Evolutionary conservation across 257 asterid species (phyloP).

Genomic region (Thymus quinquecostatus): DNA sequence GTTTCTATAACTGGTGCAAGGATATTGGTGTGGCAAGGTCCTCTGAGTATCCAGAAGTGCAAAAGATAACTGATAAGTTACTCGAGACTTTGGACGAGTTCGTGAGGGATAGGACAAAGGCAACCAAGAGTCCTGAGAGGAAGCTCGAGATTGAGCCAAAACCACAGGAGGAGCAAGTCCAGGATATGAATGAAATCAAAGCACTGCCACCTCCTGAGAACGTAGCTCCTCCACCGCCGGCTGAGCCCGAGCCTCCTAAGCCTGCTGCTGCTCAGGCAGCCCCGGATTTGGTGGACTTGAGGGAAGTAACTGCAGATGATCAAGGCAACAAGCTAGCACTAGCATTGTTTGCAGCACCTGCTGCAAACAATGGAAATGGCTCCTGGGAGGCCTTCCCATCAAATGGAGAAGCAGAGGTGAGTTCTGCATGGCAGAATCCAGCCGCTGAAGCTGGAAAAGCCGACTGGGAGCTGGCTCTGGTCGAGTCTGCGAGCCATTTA

Average conservation of each 20-base stretch:
- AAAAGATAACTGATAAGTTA: conserved; percentile 69
- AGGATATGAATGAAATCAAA: conserved; percentile 72
- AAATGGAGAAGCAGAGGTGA: conserved; percentile 58
- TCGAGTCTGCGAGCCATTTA: conserved; percentile 73
- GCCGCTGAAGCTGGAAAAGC: conserved; percentile 85
- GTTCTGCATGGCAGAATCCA: conserved; percentile 95
- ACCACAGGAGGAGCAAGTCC: conserved; percentile 48
- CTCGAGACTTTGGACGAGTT: conserved; percentile 84
- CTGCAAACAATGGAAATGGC: conserved; percentile 52
- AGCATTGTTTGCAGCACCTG: conserved; percentile 84
- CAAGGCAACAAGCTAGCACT: conserved; percentile 80
- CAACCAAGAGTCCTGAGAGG: conserved; percentile 66
- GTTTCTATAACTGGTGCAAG: conserved; percentile 76
- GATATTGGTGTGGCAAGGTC: conserved; percentile 76
- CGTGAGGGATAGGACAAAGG: conserved; percentile 84
- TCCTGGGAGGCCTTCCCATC: conserved; percentile 83
- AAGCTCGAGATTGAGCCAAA: conserved; percentile 49
- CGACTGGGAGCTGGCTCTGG: conserved; percentile 90
- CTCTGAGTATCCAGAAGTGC: conserved; percentile 79
- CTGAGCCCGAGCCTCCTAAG: conserved; percentile 63
- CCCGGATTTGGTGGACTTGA: conserved; percentile 69
- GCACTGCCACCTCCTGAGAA: conserved; percentile 80
- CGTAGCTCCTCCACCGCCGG: conserved; percentile 53
- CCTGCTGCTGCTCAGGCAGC: conserved; percentile 46
- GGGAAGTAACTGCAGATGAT: conserved; percentile 78